These are phyloP conservation scores for Epichloe coenophiala DNA, from an alignment of 2,329 filamentous ascomycete genomes.

Conservation along the genomic window DNA sequence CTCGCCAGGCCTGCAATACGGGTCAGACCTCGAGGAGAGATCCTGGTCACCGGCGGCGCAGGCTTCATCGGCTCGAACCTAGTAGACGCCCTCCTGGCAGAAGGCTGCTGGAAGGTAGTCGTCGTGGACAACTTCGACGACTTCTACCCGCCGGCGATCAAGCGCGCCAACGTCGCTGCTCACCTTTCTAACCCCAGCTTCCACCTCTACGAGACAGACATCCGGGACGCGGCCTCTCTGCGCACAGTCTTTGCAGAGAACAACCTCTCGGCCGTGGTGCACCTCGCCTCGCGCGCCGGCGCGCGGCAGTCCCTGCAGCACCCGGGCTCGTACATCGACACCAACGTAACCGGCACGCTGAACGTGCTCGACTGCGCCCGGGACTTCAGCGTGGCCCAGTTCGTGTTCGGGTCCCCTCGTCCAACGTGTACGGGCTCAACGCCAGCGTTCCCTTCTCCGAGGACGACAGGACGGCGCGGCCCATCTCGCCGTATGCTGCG, in stretches of 20 bases:
- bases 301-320: constrained; percentile 11
- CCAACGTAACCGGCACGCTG: constrained; percentile 11
- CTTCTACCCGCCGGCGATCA: constrained; percentile 10
- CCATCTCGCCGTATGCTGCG: constrained; percentile 13
- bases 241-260: constrained; percentile 9
- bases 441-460: constrained; percentile 12
- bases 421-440: constrained; percentile 12
- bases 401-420: constrained; percentile 13
- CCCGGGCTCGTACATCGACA: constrained; percentile 11
- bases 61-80: constrained; percentile 15
- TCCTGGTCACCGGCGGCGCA: constrained; percentile 13
- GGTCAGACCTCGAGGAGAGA: constrained; percentile 7
- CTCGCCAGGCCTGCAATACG: neutral
- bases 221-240: constrained; percentile 1
- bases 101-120: constrained; percentile 10
- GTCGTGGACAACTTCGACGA: constrained; percentile 14
- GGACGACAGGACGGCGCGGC: constrained; percentile 6
- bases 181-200: constrained; percentile 9
- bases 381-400: constrained; percentile 11
- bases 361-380: constrained; percentile 12
- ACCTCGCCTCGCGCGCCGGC: constrained; percentile 12
- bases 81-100: constrained; percentile 10
- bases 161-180: constrained; percentile 11
- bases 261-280: constrained; percentile 9
- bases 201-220: constrained; percentile 8